These are phyloP conservation scores for Arthrinium phaeospermum DNA, from an alignment of 2,329 filamentous ascomycete genomes.

Conservation along the genomic window DNA sequence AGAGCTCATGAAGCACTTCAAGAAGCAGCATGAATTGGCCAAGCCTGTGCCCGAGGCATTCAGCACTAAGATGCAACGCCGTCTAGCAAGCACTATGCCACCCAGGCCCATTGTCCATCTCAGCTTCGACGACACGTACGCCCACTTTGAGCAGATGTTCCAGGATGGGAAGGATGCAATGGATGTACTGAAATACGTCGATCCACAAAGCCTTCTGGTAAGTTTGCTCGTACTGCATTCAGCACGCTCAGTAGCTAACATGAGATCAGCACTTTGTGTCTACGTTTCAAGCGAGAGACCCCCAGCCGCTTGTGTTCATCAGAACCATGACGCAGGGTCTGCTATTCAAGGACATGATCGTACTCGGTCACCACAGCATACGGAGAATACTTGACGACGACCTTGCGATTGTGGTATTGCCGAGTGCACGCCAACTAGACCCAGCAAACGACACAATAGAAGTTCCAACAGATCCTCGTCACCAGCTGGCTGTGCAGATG, in stretches of 20 bases:
- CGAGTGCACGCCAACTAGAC: conserved; percentile 73
- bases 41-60: conserved; percentile 78
- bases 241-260: conserved; percentile 24
- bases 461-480: conserved; percentile 72
- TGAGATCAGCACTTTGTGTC: conserved; percentile 69
- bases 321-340: conserved; percentile 79
- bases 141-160: conserved; percentile 72
- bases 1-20: conserved; percentile 59
- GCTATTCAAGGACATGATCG: conserved; percentile 73
- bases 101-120: conserved; percentile 87
- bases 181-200: conserved; percentile 69
- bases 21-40: conserved; percentile 65
- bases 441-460: conserved; percentile 79
- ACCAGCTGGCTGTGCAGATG: conserved; percentile 75
- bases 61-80: conserved; percentile 88
- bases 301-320: conserved; percentile 83
- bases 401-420: conserved; percentile 77
- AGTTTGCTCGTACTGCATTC: conserved; percentile 32
- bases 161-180: conserved; percentile 73
- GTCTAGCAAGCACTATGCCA: conserved; percentile 90
- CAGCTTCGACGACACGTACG: conserved; percentile 72
- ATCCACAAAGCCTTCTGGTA: conserved; percentile 74
- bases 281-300: conserved; percentile 77
- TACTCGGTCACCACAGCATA: conserved; percentile 71
- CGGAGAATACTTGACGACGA: conserved; percentile 82